phyloP scores from a whole-genome alignment of 306 rosid genomes.

The Cajanus cajan region DNA sequence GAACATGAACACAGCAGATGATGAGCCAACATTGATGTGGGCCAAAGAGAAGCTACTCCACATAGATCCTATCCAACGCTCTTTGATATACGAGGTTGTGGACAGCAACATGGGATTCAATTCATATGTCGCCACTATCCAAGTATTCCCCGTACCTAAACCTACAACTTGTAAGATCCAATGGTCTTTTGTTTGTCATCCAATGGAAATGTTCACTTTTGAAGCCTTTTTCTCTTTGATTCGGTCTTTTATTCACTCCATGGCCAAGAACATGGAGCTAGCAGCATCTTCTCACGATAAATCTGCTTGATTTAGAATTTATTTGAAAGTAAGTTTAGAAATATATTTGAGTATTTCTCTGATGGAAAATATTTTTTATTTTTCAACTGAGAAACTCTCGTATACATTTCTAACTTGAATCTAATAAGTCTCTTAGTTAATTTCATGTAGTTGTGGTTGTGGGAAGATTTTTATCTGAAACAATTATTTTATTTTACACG shows the following conservation, averaged over 20 bases:
- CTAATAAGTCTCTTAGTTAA: too few relatives aligned
- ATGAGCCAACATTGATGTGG: background rate
- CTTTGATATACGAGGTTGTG: conserved; percentile 32
- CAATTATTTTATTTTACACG: too few relatives aligned
- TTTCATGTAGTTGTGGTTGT: too few relatives aligned
- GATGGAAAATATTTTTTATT: too few relatives aligned
- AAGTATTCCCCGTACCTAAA: conserved; percentile 1
- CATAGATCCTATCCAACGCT: conserved; percentile 42
- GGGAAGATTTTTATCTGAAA: too few relatives aligned
- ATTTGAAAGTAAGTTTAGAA: too few relatives aligned
- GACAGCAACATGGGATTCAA: conserved; percentile 43
- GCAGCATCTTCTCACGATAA: background rate
- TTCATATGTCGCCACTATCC: conserved; percentile 26
- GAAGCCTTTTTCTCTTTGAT: conserved; percentile 26
- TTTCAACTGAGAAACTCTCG: too few relatives aligned
- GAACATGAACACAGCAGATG: background rate
- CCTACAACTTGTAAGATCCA: conserved; percentile 35
- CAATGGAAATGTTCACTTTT: conserved; percentile 28
- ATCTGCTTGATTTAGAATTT: too few relatives aligned
- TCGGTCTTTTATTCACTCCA: conserved; percentile 15
- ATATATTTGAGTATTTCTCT: too few relatives aligned
- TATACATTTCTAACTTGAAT: too few relatives aligned
- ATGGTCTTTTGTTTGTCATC: conserved; percentile 45
- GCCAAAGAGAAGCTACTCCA: conserved; percentile 42
- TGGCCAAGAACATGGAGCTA: conserved; percentile 34